These are phyloP conservation scores for Entoloma clypeatum DNA, from an alignment of 1,284 basidiomycete genomes.

Conservation along the genomic window DNA sequence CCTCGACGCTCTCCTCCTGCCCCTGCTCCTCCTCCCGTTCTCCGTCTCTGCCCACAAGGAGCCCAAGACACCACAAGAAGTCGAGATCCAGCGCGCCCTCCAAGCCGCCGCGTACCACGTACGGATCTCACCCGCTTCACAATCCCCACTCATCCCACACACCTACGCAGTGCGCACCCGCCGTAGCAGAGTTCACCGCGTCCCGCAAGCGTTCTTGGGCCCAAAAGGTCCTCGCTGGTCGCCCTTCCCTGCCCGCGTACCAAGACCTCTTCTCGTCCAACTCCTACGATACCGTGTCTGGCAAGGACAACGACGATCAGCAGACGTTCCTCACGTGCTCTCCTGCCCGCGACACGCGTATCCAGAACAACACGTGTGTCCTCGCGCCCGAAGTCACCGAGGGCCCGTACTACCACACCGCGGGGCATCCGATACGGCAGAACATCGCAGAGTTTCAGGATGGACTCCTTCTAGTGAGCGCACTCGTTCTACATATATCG, in stretches of 20 bases:
- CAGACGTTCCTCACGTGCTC: conserved; percentile 39
- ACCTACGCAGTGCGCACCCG: conserved; percentile 41
- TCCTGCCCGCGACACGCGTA: conserved; percentile 39
- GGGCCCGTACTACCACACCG: conserved; percentile 47
- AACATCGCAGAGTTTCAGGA: conserved; percentile 48
- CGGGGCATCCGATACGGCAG: conserved; percentile 44
- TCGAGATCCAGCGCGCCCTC: conserved; percentile 41
- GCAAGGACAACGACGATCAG: conserved; percentile 17
- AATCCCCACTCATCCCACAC: not conserved
- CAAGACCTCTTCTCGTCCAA: conserved; percentile 41
- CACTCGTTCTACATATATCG: not conserved
- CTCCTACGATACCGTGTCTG: conserved; percentile 30
- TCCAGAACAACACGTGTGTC: conserved; percentile 49
- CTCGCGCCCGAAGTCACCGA: conserved; percentile 46
- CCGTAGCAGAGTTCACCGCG: conserved; percentile 45
- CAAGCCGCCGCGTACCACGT: conserved; percentile 49
- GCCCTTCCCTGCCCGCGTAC: conserved; percentile 38
- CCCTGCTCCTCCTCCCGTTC: conserved; percentile 14
- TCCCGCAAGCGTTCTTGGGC: conserved; percentile 42
- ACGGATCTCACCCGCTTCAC: conserved; percentile 4
- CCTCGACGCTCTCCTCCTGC: conserved; percentile 9
- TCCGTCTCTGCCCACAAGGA: conserved; percentile 35
- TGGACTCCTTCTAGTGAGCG: conserved; percentile 40
- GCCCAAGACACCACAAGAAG: conserved; percentile 39
- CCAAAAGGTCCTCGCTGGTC: conserved; percentile 40